Evolutionary conservation across 805 yeast genomes (phyloP).

Genomic region (Cyberlindnera maritima): DNA sequence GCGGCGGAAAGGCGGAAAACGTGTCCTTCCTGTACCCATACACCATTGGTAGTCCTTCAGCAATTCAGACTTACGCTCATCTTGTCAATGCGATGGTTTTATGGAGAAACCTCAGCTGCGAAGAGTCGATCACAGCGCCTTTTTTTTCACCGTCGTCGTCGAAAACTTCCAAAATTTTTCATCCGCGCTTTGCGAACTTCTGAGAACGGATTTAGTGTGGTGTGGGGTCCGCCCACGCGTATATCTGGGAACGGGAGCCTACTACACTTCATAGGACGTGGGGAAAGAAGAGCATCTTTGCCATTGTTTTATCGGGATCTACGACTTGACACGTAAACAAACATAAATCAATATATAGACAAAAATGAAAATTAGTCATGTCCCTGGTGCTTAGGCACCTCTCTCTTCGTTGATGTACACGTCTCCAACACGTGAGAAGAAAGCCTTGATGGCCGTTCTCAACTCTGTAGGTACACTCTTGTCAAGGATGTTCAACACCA

Average conservation of each 20-base stretch:
- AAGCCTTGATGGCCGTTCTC: conserved; percentile 56
- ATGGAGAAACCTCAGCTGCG: not conserved
- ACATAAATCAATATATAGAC: not conserved
- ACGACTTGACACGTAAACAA: not conserved
- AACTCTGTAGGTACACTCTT: conserved; percentile 61
- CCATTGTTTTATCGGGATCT: not conserved
- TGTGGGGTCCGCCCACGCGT: not conserved
- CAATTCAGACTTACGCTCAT: conserved; percentile 20
- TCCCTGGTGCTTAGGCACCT: not conserved
- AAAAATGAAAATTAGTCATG: not conserved
- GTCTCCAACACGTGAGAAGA: conserved; percentile 55
- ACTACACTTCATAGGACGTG: not conserved
- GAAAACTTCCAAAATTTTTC: conserved; percentile 17
- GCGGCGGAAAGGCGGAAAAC: not conserved
- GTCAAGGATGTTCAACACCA: conserved; percentile 57
- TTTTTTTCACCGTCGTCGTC: conserved; percentile 25
- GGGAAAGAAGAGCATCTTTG: not conserved
- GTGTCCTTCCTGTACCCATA: not conserved
- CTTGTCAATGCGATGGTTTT: conserved; percentile 7
- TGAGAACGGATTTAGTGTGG: conserved; percentile 15
- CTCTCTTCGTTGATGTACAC: conserved; percentile 34
- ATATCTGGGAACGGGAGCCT: not conserved
- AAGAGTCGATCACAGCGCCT: not conserved
- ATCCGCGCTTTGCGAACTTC: conserved; percentile 12
- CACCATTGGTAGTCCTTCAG: not conserved